Conservation (phyloP, 441 rosid genomes). For the Populus hybrid region DNA sequence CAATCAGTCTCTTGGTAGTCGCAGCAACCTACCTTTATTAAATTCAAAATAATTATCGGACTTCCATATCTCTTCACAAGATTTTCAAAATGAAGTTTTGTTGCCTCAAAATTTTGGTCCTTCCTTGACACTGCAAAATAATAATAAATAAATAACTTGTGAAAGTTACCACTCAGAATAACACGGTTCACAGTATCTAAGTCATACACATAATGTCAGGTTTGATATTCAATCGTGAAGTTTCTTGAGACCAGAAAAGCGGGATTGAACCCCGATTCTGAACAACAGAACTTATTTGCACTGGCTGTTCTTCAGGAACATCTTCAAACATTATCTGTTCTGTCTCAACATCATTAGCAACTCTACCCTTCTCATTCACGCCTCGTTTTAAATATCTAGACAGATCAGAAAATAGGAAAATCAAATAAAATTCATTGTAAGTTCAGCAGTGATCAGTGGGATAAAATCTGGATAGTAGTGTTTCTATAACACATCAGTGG, state of each 20-base stretch:
- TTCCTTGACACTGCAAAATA: too few species aligned
- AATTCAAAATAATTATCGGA: too few species aligned
- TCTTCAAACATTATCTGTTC: conserved; percentile 96
- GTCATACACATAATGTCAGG: conserved; percentile 88
- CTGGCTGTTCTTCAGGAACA: conserved; percentile 64
- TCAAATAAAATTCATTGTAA: neutral
- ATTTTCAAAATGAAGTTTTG: too few species aligned
- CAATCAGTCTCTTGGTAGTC: neutral
- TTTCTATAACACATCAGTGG: neutral
- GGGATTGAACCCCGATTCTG: conserved; percentile 99
- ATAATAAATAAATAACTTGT: neutral
- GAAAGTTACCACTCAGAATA: neutral
- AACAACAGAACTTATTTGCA: conserved; percentile 85
- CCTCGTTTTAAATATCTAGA: conserved; percentile 94
- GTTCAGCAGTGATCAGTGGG: neutral
- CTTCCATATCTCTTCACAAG: too few species aligned
- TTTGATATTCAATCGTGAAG: conserved; percentile 85
- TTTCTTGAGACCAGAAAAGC: conserved; percentile 98
- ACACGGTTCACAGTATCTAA: neutral
- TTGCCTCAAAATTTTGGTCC: too few species aligned
- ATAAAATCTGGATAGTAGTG: neutral
- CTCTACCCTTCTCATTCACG: conserved; percentile 92
- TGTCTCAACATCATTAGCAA: conserved; percentile 99
- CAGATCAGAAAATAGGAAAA: conserved; percentile 16
- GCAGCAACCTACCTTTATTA: conserved; percentile 70